A percentile compares a stretch with the other conserved stretches of the same genome.
Evolutionary conservation across 148 eudicot genomes (phyloP).

Genomic region (Simmondsia chinensis): DNA sequence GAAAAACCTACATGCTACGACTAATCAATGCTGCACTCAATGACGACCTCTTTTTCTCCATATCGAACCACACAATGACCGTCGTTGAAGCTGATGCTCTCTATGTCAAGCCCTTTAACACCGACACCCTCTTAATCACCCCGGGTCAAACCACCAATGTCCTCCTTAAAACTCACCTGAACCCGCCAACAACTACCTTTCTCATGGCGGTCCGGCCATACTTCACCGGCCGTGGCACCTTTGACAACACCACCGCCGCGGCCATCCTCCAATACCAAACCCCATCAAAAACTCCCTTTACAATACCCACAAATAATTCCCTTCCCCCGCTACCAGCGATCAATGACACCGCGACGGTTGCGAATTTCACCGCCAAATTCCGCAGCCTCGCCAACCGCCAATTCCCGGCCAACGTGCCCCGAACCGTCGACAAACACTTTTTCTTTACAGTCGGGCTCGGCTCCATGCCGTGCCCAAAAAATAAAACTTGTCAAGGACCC

Average conservation of each 20-base stretch:
- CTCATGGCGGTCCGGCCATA: constrained; percentile 62
- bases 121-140: constrained; percentile 31
- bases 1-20: constrained; percentile 55
- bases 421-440: constrained; percentile 30
- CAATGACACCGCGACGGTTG: constrained; percentile 38
- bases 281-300: constrained; percentile 2
- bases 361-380: constrained; percentile 30
- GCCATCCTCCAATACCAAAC: constrained; percentile 45
- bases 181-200: constrained; percentile 25
- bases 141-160: constrained; percentile 76
- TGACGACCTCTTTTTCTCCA: constrained; percentile 63
- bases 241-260: constrained; percentile 54
- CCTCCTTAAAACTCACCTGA: constrained; percentile 39
- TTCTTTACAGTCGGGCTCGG: constrained; percentile 58
- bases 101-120: constrained; percentile 52
- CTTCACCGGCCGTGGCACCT: constrained; percentile 48
- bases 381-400: constrained; percentile 33
- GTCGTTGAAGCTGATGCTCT: constrained; percentile 59
- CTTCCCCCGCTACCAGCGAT: constrained; percentile 39
- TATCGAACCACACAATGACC: constrained; percentile 52
- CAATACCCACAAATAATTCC: constrained; percentile 1
- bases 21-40: constrained; percentile 74
- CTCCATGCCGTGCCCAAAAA: constrained; percentile 40
- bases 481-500: constrained; percentile 67
- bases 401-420: constrained; percentile 46